phyloP scores from a whole-genome alignment of 331 rosid species.

The Quercus tomentella region DNA sequence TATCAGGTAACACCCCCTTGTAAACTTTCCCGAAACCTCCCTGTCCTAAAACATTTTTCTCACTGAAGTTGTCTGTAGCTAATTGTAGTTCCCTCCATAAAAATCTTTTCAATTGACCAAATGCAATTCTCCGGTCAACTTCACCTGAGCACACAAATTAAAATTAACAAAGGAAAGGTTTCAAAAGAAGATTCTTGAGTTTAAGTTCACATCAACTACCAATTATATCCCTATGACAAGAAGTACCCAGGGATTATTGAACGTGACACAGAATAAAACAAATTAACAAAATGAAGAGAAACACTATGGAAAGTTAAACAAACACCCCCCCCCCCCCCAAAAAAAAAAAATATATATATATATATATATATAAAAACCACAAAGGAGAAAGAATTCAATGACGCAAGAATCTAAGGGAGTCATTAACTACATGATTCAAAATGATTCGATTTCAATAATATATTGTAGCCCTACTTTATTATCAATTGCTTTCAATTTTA shows the following conservation, averaged over 20 bases:
- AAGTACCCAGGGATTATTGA: background rate
- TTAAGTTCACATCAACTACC: slow-evolving; percentile 1
- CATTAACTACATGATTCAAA: slow-evolving; percentile 4
- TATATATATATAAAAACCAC: too few species aligned
- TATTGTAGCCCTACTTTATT: too few species aligned
- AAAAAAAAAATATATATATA: too few species aligned
- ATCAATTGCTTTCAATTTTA: too few species aligned
- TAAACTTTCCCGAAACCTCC: slow-evolving; percentile 99
- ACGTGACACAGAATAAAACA: background rate
- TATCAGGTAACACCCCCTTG: slow-evolving; percentile 81
- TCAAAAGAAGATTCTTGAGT: background rate
- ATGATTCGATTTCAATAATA: background rate
- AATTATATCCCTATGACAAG: background rate
- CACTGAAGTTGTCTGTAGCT: slow-evolving; percentile 82
- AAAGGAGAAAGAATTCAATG: too few species aligned
- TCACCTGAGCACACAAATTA: slow-evolving; percentile 57
- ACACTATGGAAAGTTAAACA: background rate
- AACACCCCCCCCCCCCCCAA: background rate
- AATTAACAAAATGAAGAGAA: background rate
- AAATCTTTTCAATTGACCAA: slow-evolving; percentile 87
- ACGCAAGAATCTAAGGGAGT: background rate
- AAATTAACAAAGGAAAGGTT: background rate
- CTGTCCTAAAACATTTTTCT: slow-evolving; percentile 88
- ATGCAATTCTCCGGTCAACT: slow-evolving; percentile 84
- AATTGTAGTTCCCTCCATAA: slow-evolving; percentile 87